Conservation (phyloP, 2,329 filamentous ascomycete genomes). For the Aureobasidium sp. region DNA sequence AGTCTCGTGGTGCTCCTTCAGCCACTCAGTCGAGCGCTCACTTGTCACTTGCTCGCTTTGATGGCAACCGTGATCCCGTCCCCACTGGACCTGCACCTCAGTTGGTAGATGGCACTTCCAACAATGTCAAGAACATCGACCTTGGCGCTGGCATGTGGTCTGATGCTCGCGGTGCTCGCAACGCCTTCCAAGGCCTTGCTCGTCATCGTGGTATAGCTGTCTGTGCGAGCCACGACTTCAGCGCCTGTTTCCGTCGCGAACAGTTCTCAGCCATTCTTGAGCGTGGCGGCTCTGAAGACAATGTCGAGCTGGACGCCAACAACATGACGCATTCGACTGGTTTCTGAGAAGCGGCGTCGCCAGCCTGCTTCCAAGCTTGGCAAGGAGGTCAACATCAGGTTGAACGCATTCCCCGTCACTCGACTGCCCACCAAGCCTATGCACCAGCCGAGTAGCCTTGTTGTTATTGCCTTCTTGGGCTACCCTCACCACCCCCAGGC, state of each 20-base stretch:
- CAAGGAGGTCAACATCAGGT: conserved; percentile 32
- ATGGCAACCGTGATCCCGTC: conserved; percentile 19
- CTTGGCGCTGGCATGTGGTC: conserved; percentile 24
- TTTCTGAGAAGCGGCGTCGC: no score
- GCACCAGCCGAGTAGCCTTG: background rate
- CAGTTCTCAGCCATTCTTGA: no score
- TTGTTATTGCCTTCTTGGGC: no score
- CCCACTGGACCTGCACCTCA: background rate
- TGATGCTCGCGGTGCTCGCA: conserved; percentile 21
- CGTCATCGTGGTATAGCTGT: no score
- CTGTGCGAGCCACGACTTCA: no score
- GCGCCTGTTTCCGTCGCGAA: no score
- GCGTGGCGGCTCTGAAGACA: no score
- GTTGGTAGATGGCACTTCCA: background rate
- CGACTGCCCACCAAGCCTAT: conserved; percentile 47
- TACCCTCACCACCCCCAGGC: no score
- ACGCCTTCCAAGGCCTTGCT: conserved; percentile 20
- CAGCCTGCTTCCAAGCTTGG: conserved; percentile 35
- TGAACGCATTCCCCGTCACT: conserved; percentile 71
- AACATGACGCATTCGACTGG: no score
- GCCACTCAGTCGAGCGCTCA: background rate
- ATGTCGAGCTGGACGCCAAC: no score
- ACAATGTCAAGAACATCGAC: conserved; percentile 24
- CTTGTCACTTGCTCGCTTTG: conserved; percentile 4
- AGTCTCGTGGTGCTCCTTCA: background rate